Base-by-base conservation (phyloP, 192 early-diverging fungal species). In the Backusella luteola region DNA sequence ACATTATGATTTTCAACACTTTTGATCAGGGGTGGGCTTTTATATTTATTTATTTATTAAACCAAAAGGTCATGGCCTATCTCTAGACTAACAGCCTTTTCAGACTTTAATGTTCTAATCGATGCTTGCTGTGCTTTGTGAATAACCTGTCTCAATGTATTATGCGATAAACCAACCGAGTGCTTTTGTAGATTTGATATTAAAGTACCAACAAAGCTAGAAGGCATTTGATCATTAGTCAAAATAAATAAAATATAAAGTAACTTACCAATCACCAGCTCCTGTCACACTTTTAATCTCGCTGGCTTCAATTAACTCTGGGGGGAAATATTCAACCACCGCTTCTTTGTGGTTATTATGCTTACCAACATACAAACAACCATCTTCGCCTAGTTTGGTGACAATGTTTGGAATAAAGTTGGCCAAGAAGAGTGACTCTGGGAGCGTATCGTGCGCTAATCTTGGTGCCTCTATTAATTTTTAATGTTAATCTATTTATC, bases 371-470 rank as follows among this genome's bases (percentile, higher is more conserved):
- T 69, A 82, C 67, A 87, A 56, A 77, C 82, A 76, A 69, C 95
- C 95, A 19, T 90, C 77, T 7, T 86, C 67, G 15, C 95, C 95
- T 7, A 93, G 79, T 73, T 94, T 96, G 74, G 93, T 84, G 44
- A 94, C 70, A 29, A 91, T 76, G 4, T 83, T 83, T 1, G 87
- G 88, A 34, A 93, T 87, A 44, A 88, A 76, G 67, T 67, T 46
- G 72, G 88, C 74, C 46, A 91, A 76, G 77, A 75, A 35, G 71
- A 85, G 39, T 19, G 85, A 82, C 71, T 81, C 36, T 7, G 76
- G 71, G 19, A 84, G 71, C 8, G 38, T 46, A 9, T 53, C 53
- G 1, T 53, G 36, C 12, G 74, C 79, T 1, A 71, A 66, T 23
- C 29, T 3, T 38, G 82, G 76, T 34, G 46, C 46, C 38, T 70